A percentile compares a stretch with the other conserved stretches of the same genome.
These are phyloP conservation scores for Thelonectria olida DNA, from an alignment of 2,329 filamentous ascomycete species.

Conservation along the genomic window DNA sequence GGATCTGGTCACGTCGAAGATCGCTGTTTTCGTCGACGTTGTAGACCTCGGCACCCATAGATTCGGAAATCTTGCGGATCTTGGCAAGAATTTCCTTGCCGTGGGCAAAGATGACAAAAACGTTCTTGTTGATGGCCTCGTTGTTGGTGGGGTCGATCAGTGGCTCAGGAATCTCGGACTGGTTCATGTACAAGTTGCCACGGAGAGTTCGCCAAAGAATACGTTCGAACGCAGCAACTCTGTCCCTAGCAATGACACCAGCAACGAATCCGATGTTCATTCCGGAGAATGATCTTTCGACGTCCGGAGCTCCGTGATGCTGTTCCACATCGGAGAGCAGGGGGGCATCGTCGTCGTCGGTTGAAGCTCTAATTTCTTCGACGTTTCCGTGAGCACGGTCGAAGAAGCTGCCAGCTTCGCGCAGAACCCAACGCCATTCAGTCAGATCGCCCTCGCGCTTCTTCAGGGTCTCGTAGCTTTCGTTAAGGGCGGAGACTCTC, in stretches of 20 bases:
- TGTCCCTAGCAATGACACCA: constrained; percentile 91
- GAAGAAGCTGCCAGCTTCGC: constrained; percentile 97
- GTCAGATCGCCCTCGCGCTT: constrained; percentile 96
- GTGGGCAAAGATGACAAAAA: constrained; percentile 99
- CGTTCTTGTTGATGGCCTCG: constrained; percentile 93
- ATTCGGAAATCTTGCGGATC: constrained; percentile 99
- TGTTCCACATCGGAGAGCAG: constrained; percentile 93
- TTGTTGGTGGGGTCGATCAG: constrained; percentile 93
- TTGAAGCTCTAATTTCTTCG: constrained; percentile 92
- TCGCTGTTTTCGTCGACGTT: constrained; percentile 98
- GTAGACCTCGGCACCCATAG: constrained; percentile 94
- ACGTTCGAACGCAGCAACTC: constrained; percentile 94
- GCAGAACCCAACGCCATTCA: constrained; percentile 97
- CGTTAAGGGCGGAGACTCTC: constrained; percentile 89
- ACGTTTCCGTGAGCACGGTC: constrained; percentile 95
- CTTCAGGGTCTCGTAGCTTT: constrained; percentile 98
- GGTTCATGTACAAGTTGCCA: constrained; percentile 99
- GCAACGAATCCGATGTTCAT: constrained; percentile 99
- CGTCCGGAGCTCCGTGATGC: constrained; percentile 72
- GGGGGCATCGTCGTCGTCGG: constrained; percentile 91
- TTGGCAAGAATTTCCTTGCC: constrained; percentile 98
- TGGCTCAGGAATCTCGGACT: constrained; percentile 95
- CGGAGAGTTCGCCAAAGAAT: constrained; percentile 97
- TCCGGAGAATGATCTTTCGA: constrained; percentile 88
- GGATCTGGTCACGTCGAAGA: constrained; percentile 92